Conservation (phyloP, 2,329 filamentous ascomycete species). For the Exophiala calicioides region DNA sequence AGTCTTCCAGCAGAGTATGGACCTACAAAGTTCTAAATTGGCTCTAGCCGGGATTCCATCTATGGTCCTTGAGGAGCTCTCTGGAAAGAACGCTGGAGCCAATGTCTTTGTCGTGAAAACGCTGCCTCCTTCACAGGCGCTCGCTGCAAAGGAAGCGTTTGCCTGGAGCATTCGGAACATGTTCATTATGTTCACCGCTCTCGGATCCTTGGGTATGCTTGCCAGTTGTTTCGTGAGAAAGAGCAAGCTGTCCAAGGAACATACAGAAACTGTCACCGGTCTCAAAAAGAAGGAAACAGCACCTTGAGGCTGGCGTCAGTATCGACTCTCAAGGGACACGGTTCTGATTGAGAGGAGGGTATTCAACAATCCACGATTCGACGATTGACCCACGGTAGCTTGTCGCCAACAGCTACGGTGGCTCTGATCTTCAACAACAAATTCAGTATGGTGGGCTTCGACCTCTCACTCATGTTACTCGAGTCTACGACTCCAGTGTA, state of each 20-base stretch:
- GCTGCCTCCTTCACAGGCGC: slow-evolving; percentile 36
- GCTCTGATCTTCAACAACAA: slow-evolving; percentile 11
- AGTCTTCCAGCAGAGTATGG: slow-evolving; percentile 45
- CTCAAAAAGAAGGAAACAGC: slow-evolving; percentile 36
- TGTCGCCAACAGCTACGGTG: neutral
- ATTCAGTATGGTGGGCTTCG: too few relatives aligned
- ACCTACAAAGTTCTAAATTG: slow-evolving; percentile 20
- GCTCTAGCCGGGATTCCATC: slow-evolving; percentile 32
- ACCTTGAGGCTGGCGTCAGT: neutral
- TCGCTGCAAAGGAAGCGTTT: slow-evolving; percentile 45
- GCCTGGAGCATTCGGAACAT: slow-evolving; percentile 48
- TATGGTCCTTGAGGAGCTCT: slow-evolving; percentile 22
- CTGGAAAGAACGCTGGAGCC: slow-evolving; percentile 34
- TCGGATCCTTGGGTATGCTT: slow-evolving; percentile 18
- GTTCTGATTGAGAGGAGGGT: neutral
- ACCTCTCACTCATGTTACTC: neutral
- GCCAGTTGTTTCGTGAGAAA: slow-evolving; percentile 40
- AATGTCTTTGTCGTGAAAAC: slow-evolving; percentile 31
- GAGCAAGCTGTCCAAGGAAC: slow-evolving; percentile 42
- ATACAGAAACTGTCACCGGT: slow-evolving; percentile 48
- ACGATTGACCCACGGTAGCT: neutral
- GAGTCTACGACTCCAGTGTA: neutral
- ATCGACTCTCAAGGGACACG: neutral
- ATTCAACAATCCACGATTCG: too few relatives aligned
- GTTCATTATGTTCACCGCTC: slow-evolving; percentile 47